Evolutionary conservation across 495 filamentous ascomycete species (phyloP).

Genomic region (Daldinia concentrica): DNA sequence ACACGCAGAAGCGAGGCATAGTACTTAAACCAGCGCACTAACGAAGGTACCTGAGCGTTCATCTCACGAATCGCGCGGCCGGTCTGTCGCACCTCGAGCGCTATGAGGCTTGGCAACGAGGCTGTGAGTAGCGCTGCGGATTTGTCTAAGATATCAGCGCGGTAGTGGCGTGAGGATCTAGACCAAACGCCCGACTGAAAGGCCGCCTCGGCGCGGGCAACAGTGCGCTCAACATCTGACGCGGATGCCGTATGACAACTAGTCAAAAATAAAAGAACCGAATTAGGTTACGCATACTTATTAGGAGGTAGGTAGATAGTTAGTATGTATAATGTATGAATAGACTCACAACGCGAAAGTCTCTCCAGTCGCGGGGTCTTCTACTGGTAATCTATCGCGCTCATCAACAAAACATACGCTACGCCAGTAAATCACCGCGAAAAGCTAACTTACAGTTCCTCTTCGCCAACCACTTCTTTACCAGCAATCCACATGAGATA

Average conservation of each 20-base stretch:
- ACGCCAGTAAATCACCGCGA: neutral
- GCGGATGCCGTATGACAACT: conserved; percentile 62
- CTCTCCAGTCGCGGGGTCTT: conserved; percentile 50
- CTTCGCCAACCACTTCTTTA: conserved; percentile 36
- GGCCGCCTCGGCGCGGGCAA: conserved; percentile 54
- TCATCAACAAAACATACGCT: neutral
- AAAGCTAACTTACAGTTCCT: conserved; percentile 37
- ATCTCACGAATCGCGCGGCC: conserved; percentile 71
- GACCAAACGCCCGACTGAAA: conserved; percentile 69
- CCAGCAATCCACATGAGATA: conserved; percentile 49
- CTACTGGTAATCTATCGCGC: conserved; percentile 46
- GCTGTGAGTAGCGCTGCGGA: conserved; percentile 61
- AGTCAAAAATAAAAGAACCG: conserved; percentile 18
- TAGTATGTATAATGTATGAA: neutral
- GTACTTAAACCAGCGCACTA: conserved; percentile 72
- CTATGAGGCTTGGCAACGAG: conserved; percentile 60
- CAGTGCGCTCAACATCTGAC: conserved; percentile 57
- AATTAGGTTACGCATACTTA: neutral
- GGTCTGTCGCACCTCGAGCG: conserved; percentile 68
- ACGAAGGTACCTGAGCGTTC: conserved; percentile 68
- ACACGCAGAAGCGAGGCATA: conserved; percentile 67
- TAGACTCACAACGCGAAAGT: conserved; percentile 48
- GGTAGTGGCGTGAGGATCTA: conserved; percentile 59
- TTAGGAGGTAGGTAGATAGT: no score
- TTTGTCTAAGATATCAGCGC: conserved; percentile 66